Conservation (phyloP, 495 filamentous ascomycete species). For the Hyaloscypha variabilis region DNA sequence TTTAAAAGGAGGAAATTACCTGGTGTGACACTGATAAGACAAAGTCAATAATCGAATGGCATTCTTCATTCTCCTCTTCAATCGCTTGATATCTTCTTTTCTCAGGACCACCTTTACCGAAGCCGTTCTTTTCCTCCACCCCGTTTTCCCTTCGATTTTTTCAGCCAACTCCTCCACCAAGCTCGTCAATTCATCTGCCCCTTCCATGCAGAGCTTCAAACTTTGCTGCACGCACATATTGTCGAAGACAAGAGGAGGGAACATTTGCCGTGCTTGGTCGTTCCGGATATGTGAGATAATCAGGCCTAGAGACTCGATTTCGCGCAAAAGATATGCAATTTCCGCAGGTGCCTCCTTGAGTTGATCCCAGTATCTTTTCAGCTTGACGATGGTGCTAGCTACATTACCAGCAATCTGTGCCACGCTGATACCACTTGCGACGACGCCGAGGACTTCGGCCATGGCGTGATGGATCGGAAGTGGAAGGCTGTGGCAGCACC, state of each 20-base stretch:
- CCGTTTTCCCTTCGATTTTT: slow-evolving; percentile 26
- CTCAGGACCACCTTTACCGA: slow-evolving; percentile 34
- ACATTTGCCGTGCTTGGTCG: slow-evolving; percentile 8
- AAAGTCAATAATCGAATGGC: slow-evolving; percentile 26
- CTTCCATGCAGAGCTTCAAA: no score
- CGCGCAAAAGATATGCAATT: slow-evolving; percentile 32
- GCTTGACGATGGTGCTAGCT: slow-evolving; percentile 32
- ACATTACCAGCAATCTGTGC: slow-evolving; percentile 32
- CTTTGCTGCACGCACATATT: no score
- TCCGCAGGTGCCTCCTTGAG: slow-evolving; percentile 39
- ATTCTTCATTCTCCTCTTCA: slow-evolving; percentile 31
- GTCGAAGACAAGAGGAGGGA: no score
- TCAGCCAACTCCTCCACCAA: slow-evolving; percentile 10
- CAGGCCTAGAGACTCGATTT: slow-evolving; percentile 35
- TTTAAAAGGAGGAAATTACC: no score
- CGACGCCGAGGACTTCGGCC: slow-evolving; percentile 38
- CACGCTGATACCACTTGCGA: slow-evolving; percentile 40
- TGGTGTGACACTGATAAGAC: slow-evolving; percentile 31
- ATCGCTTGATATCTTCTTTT: slow-evolving; percentile 28
- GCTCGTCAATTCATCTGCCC: no score
- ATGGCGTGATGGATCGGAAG: no score
- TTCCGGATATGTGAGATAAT: slow-evolving; percentile 32
- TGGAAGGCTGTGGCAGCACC: no score
- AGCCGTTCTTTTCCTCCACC: slow-evolving; percentile 25
- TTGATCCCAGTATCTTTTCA: slow-evolving; percentile 36